Evolutionary conservation across 305 asterid genomes (phyloP).

Genomic region (Coffea humblotiana): DNA sequence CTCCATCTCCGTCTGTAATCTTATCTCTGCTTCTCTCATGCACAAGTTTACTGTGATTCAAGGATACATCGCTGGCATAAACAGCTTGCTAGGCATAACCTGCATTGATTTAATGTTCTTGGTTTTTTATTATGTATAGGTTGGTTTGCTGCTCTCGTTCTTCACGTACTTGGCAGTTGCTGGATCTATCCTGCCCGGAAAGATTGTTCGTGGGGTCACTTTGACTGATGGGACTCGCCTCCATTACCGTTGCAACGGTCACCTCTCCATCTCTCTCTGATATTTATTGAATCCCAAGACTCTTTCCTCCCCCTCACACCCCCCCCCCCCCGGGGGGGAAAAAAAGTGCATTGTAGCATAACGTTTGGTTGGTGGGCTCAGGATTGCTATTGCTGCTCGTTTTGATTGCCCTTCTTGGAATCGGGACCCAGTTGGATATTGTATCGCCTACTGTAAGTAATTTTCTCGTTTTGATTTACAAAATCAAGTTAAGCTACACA

Average conservation of each 20-base stretch:
- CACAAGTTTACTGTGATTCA: no score
- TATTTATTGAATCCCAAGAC: not conserved
- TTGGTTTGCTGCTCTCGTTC: constrained; percentile 53
- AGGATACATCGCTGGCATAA: no score
- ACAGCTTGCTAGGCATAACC: no score
- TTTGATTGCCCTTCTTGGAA: constrained; percentile 60
- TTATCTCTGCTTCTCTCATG: constrained; percentile 6
- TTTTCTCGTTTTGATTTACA: not conserved
- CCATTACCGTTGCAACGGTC: constrained; percentile 85
- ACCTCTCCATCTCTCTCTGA: not conserved
- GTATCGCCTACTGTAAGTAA: constrained; percentile 36
- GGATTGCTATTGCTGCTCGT: constrained; percentile 58
- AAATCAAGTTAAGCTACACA: not conserved
- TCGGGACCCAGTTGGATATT: constrained; percentile 62
- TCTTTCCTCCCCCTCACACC: no score
- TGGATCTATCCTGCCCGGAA: constrained; percentile 88
- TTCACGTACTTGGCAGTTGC: constrained; percentile 66
- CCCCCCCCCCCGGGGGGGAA: no score
- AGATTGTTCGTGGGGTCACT: constrained; percentile 59
- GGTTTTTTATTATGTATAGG: constrained; percentile 32
- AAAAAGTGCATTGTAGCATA: no score
- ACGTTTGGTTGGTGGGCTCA: constrained; percentile 14
- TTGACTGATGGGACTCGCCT: constrained; percentile 80
- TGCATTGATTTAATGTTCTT: not conserved
- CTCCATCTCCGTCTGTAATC: constrained; percentile 64